phyloP scores from a whole-genome alignment of 345 rosid genomes.

The Boechera divaricarpa region DNA sequence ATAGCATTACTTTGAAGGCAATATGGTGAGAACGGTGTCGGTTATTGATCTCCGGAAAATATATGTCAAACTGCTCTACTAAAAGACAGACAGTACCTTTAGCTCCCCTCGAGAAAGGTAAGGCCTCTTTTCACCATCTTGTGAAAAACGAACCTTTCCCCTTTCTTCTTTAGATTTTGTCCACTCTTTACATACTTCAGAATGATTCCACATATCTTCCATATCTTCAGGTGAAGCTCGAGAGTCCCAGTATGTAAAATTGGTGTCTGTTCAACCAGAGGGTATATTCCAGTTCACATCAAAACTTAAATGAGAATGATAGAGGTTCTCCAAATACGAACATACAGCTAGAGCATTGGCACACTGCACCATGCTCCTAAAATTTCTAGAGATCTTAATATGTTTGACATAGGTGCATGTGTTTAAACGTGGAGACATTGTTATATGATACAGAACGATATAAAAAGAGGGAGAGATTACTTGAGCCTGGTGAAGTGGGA shows the following conservation, averaged over 20 bases:
- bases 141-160: conserved; percentile 84
- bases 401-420: conserved; percentile 12
- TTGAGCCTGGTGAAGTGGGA: conserved; percentile 49
- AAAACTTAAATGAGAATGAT: conserved; percentile 11
- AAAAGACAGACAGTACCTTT: conserved; percentile 58
- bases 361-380: conserved; percentile 29
- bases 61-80: conserved; percentile 10
- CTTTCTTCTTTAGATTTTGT: conserved; percentile 66
- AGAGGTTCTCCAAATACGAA: conserved; percentile 15
- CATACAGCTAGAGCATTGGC: conserved; percentile 16
- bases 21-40: conserved; percentile 14
- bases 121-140: conserved; percentile 60
- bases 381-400: conserved; percentile 13
- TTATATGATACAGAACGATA: neutral
- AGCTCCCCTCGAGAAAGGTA: conserved; percentile 79
- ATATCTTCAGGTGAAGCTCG: conserved; percentile 83
- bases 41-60: neutral
- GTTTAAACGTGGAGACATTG: conserved; percentile 7
- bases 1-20: conserved; percentile 8
- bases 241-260: conserved; percentile 65
- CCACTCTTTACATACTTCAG: conserved; percentile 80
- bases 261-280: conserved; percentile 50
- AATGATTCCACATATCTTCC: conserved; percentile 81
- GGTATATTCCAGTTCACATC: conserved; percentile 14
- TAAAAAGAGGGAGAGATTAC: conserved; percentile 42